A percentile compares a stretch with the other conserved stretches of the same genome.
phyloP scores from a whole-genome alignment of 2,329 filamentous ascomycete species.

The Samsoniella hepiali region DNA sequence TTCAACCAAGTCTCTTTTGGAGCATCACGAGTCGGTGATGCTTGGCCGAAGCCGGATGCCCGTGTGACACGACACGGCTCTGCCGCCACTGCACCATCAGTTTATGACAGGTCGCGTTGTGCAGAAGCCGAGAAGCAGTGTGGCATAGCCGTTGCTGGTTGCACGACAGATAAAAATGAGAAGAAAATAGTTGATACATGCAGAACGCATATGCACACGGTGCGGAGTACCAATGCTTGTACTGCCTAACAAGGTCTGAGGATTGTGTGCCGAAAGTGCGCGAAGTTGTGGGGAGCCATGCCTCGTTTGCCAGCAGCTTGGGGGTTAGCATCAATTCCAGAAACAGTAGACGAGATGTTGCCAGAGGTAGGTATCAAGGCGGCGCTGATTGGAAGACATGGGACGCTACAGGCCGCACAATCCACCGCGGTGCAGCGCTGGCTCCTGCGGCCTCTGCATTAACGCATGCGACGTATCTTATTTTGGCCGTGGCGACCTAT shows the following conservation, averaged over 20 bases:
- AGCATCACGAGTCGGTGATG: background rate
- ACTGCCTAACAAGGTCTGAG: background rate
- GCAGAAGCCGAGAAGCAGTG: background rate
- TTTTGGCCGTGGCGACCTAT: background rate
- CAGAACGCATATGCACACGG: background rate
- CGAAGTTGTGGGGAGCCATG: too few species aligned
- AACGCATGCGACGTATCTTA: slow-evolving; percentile 11
- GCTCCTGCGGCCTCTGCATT: slow-evolving; percentile 1
- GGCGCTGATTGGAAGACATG: background rate
- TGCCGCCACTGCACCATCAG: background rate
- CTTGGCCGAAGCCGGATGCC: background rate
- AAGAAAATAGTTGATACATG: background rate
- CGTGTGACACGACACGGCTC: too few species aligned
- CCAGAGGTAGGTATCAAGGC: background rate
- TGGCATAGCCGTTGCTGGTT: background rate
- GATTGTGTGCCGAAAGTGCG: background rate
- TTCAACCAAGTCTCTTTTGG: background rate
- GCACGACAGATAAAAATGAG: background rate
- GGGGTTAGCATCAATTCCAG: too few species aligned
- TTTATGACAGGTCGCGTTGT: background rate
- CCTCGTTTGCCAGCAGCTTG: too few species aligned
- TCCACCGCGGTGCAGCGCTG: slow-evolving; percentile 1
- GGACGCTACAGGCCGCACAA: background rate
- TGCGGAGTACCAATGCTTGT: background rate
- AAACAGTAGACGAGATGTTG: background rate